phyloP scores from a whole-genome alignment of 2,329 filamentous ascomycete species.

The Xylariales sp. region DNA sequence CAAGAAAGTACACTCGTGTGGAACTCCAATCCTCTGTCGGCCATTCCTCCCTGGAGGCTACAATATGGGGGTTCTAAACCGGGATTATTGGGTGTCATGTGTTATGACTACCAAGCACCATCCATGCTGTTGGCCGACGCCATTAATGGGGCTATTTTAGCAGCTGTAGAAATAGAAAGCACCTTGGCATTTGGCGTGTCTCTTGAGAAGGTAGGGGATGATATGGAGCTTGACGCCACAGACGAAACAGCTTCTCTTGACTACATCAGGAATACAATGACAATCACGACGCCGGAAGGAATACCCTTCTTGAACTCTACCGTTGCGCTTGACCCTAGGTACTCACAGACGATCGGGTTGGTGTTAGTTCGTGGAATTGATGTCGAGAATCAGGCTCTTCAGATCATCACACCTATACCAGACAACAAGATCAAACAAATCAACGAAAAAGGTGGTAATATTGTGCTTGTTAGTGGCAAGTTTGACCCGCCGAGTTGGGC shows the following conservation, averaged over 20 bases:
- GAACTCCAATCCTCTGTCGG: slow-evolving; percentile 51
- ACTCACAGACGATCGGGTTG: slow-evolving; percentile 57
- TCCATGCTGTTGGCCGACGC: slow-evolving; percentile 56
- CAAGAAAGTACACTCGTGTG: slow-evolving; percentile 33
- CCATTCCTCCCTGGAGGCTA: slow-evolving; percentile 56
- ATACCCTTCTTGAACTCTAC: slow-evolving; percentile 61
- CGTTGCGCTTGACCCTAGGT: slow-evolving; percentile 54
- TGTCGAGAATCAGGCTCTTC: slow-evolving; percentile 43
- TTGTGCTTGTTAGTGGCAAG: slow-evolving; percentile 64
- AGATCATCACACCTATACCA: slow-evolving; percentile 61
- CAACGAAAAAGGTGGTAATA: slow-evolving; percentile 35
- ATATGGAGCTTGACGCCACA: slow-evolving; percentile 1
- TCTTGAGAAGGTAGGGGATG: slow-evolving; percentile 18
- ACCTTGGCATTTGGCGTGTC: slow-evolving; percentile 41
- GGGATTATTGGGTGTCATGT: slow-evolving; percentile 62
- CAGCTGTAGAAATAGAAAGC: slow-evolving; percentile 59
- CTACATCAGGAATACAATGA: slow-evolving; percentile 18
- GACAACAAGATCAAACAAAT: slow-evolving; percentile 33
- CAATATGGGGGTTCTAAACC: slow-evolving; percentile 45
- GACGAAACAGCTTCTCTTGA: slow-evolving; percentile 17
- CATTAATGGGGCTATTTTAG: slow-evolving; percentile 67
- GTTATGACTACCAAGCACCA: slow-evolving; percentile 61
- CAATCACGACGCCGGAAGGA: slow-evolving; percentile 41
- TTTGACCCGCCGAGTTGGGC: slow-evolving; percentile 68
- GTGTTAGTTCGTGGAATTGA: slow-evolving; percentile 71